Evolutionary conservation across 305 asterid genomes (phyloP).

Genomic region (Solanum hybrid): DNA sequence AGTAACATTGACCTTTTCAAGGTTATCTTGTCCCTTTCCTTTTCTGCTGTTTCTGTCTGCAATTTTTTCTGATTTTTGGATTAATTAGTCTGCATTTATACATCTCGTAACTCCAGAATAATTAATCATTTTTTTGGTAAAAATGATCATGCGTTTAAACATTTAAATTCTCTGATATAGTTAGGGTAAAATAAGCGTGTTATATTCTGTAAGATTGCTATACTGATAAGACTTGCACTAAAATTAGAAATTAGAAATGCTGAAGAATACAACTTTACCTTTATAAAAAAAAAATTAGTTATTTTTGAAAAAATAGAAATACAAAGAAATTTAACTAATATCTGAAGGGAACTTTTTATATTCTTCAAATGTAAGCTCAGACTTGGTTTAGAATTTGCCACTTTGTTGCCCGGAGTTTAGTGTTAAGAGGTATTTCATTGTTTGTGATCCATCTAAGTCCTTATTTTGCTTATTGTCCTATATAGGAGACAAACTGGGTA

Average conservation of each 20-base stretch:
- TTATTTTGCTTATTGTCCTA: background rate
- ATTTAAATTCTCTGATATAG: background rate
- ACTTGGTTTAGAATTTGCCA: background rate
- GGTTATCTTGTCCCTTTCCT: slow-evolving; percentile 32
- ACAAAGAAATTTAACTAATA: background rate
- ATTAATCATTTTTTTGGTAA: background rate
- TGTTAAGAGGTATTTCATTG: background rate
- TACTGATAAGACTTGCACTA: background rate
- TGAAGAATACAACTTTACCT: too few relatives aligned
- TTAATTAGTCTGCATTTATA: background rate
- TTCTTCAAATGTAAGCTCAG: background rate
- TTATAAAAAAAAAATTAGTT: too few relatives aligned
- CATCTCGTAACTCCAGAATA: background rate
- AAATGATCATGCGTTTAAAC: background rate
- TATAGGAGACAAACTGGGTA: background rate
- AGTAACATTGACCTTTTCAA: slow-evolving; percentile 91
- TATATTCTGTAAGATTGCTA: background rate
- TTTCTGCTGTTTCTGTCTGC: background rate
- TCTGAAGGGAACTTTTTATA: background rate
- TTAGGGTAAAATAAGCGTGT: background rate
- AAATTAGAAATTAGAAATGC: background rate
- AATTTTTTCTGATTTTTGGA: background rate
- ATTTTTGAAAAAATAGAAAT: background rate
- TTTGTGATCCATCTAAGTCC: background rate
- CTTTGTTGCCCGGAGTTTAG: background rate